Base-by-base conservation (phyloP, 139 green algal species). In the Closterium sp. region DNA sequence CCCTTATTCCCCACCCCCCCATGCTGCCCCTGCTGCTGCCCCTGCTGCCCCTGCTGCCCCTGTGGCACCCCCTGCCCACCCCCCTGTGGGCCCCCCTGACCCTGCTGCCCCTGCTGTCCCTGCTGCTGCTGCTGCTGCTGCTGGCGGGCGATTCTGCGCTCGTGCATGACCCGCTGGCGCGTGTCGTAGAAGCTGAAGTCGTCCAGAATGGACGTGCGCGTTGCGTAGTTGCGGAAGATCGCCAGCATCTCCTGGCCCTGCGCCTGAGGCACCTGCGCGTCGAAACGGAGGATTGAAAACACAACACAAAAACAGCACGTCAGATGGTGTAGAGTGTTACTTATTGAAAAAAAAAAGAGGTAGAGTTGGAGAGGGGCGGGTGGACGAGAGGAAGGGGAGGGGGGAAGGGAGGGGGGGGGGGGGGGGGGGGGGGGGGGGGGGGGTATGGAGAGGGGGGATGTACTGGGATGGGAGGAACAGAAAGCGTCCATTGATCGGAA, bases 141-240 rank as follows among this genome's bases (percentile, higher is more conserved):
- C 90, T 87, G 90, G 85, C 29, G 32, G 9, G n/a, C 31, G 13
- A 87, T 29, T 9, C 85, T 70, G 27, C 85, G 73, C 91, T 95
- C 92, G 79, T 92, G 91, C 92, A 95, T 92, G 28, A 38, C 34
- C 17, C 50, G 42, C 91, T 95, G 88, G 21, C 91, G 91, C 28
- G 88, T 89, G 91, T 95, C 93, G 70, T 95, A 95, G 42, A 95
- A 95, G 24, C 86, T 62, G 27, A 94, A 95, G 84, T 95, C 93
- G 42, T 95, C 93, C 27, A 95, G 91, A 34, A 95, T 92, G 89
- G 91, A 94, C 29, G 93, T 92, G 31, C 34, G 31, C 22, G 91
- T 32, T 3, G 30, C 27, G n/a, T 92, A 93, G 34, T 89, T 92
- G 27, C 92, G 93, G 32, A 95, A 94, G 70, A 94, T 94, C 50